Evolutionary conservation across 2,329 filamentous ascomycete species (phyloP).

Genomic region (Bipolaris cookei): DNA sequence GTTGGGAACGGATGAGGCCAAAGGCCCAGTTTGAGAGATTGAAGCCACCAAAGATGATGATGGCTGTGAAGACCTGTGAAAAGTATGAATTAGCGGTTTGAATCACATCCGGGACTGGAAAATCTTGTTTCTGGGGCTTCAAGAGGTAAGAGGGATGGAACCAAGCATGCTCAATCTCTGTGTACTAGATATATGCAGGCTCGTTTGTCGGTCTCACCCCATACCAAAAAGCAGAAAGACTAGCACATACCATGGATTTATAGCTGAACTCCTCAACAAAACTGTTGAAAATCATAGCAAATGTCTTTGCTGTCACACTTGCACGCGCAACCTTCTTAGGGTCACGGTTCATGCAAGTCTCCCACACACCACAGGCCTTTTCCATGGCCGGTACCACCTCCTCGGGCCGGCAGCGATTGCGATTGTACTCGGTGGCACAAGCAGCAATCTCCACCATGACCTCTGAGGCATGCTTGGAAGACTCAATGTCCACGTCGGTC

Average conservation of each 20-base stretch:
- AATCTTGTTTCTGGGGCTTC: not conserved
- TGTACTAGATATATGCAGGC: too few relatives aligned
- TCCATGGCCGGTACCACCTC: slow-evolving; percentile 75
- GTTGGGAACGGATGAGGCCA: slow-evolving; percentile 56
- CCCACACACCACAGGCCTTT: slow-evolving; percentile 78
- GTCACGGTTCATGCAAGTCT: slow-evolving; percentile 84
- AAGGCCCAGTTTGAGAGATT: slow-evolving; percentile 67
- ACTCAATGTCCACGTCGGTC: slow-evolving; percentile 75
- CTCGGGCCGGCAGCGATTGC: slow-evolving; percentile 75
- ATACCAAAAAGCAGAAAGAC: slow-evolving; percentile 4
- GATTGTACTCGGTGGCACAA: slow-evolving; percentile 75
- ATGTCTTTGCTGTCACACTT: slow-evolving; percentile 81
- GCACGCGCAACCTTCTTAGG: slow-evolving; percentile 78
- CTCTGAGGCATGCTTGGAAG: slow-evolving; percentile 69
- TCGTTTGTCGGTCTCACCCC: not conserved
- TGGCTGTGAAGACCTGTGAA: slow-evolving; percentile 55
- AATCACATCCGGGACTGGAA: not conserved
- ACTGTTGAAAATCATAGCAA: slow-evolving; percentile 91
- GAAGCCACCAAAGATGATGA: slow-evolving; percentile 59
- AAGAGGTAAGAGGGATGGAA: not conserved
- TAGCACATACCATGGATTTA: slow-evolving; percentile 70
- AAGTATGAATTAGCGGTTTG: slow-evolving; percentile 15
- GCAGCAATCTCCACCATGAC: slow-evolving; percentile 74
- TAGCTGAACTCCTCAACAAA: slow-evolving; percentile 90
- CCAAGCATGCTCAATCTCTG: not conserved